Conservation (phyloP, 495 filamentous ascomycete species). For the Xanthoparmelia taractica region DNA sequence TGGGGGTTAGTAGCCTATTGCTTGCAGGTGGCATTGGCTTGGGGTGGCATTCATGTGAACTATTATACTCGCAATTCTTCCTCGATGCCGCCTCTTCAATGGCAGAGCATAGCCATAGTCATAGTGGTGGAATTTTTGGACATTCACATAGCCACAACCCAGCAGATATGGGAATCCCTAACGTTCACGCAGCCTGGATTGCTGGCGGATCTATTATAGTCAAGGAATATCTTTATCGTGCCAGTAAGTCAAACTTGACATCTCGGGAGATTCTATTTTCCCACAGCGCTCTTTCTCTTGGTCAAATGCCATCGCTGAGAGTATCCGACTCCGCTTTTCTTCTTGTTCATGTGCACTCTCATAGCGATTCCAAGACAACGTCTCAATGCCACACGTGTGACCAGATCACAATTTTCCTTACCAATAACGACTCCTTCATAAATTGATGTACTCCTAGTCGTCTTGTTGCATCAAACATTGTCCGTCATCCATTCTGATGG, state of each 20-base stretch:
- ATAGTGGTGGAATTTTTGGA: constrained; percentile 35
- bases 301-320: background rate
- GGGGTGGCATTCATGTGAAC: constrained; percentile 68
- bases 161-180: constrained; percentile 55
- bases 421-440: background rate
- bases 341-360: background rate
- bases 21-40: constrained; percentile 84
- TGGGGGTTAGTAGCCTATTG: constrained; percentile 86
- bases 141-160: constrained; percentile 45
- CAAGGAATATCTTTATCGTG: constrained; percentile 95
- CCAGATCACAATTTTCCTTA: no score
- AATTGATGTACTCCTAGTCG: background rate
- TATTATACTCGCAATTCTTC: constrained; percentile 73
- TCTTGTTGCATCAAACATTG: background rate
- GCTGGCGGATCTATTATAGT: constrained; percentile 83
- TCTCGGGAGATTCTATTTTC: background rate
- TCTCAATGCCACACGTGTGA: background rate
- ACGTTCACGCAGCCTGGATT: constrained; percentile 88
- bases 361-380: background rate
- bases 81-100: constrained; percentile 58
- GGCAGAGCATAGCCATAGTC: constrained; percentile 51
- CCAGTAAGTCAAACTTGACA: constrained; percentile 56
- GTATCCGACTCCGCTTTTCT: background rate
- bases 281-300: background rate
- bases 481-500: background rate